Percentiles rank a stretch among this genome's conserved stretches.
phyloP scores from a whole-genome alignment of 306 rosid species.

The Lithocarpus polystachyus region DNA sequence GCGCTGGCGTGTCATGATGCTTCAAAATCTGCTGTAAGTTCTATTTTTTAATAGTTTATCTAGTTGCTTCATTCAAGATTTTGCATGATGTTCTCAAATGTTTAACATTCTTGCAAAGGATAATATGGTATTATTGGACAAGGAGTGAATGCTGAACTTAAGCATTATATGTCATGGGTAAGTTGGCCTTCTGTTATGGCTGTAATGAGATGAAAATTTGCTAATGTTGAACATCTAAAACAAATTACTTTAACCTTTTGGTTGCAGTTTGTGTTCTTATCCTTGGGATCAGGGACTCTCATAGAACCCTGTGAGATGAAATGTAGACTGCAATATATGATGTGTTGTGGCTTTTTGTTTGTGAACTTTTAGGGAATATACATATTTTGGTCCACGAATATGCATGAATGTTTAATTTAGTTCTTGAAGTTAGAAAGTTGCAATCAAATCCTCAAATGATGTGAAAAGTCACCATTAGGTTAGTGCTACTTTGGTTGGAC shows the following conservation, averaged over 20 bases:
- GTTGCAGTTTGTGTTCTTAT: not conserved
- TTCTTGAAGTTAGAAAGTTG: too few relatives aligned
- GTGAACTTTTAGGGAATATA: not conserved
- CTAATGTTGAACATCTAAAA: not conserved
- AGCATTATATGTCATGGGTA: not conserved
- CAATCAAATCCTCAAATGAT: too few relatives aligned
- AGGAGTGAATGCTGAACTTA: not conserved
- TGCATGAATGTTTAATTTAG: too few relatives aligned
- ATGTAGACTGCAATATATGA: not conserved
- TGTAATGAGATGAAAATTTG: not conserved
- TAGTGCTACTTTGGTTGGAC: too few relatives aligned
- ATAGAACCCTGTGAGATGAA: not conserved
- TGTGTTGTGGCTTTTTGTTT: not conserved
- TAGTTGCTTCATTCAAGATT: constrained; percentile 14
- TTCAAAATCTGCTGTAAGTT: constrained; percentile 92
- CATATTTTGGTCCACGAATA: too few relatives aligned
- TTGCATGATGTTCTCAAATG: not conserved
- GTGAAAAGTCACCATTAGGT: too few relatives aligned
- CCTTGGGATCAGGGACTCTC: not conserved
- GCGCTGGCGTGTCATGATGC: constrained; percentile 92
- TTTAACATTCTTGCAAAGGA: not conserved
- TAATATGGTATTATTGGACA: not conserved
- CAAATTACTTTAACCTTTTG: not conserved
- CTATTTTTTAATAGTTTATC: constrained; percentile 15
- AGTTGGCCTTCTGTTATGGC: not conserved